Conservation (phyloP, 768 basidiomycete genomes). For the Cystobasidium ongulense region DNA sequence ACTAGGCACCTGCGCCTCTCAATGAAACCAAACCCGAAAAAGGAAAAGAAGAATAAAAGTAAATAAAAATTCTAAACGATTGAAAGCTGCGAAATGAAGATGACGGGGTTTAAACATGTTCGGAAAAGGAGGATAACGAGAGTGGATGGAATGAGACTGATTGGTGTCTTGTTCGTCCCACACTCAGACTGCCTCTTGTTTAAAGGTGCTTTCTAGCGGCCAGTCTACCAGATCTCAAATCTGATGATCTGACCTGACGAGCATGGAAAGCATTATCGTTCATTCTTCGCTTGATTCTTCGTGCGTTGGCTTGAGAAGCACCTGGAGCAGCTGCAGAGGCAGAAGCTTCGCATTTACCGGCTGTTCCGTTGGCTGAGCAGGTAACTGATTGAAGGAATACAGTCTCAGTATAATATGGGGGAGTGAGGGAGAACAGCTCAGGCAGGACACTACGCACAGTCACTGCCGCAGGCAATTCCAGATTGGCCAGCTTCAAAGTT, state of each 20-base stretch:
- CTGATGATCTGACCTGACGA: background rate
- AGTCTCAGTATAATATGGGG: background rate
- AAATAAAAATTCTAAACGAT: too few species aligned
- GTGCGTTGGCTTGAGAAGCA: background rate
- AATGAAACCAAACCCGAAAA: too few species aligned
- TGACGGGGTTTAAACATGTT: too few species aligned
- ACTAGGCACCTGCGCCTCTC: too few species aligned
- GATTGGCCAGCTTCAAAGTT: constrained; percentile 14
- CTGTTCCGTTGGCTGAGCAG: constrained; percentile 15
- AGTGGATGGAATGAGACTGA: too few species aligned
- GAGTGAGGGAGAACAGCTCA: too few species aligned
- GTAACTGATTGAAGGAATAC: background rate
- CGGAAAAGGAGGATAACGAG: background rate
- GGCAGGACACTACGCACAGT: constrained; percentile 19
- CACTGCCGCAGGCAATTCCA: constrained; percentile 10
- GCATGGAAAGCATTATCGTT: background rate
- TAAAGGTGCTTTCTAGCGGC: constrained; percentile 1
- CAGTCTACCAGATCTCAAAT: background rate
- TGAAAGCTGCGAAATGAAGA: too few species aligned
- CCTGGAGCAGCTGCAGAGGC: background rate
- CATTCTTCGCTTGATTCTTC: constrained; percentile 1
- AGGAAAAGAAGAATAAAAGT: too few species aligned
- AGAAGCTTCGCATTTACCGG: background rate
- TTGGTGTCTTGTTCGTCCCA: too few species aligned
- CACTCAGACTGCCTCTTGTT: too few species aligned